phyloP scores from a whole-genome alignment of 1,284 basidiomycete genomes.

The Ustilago bromivora region DNA sequence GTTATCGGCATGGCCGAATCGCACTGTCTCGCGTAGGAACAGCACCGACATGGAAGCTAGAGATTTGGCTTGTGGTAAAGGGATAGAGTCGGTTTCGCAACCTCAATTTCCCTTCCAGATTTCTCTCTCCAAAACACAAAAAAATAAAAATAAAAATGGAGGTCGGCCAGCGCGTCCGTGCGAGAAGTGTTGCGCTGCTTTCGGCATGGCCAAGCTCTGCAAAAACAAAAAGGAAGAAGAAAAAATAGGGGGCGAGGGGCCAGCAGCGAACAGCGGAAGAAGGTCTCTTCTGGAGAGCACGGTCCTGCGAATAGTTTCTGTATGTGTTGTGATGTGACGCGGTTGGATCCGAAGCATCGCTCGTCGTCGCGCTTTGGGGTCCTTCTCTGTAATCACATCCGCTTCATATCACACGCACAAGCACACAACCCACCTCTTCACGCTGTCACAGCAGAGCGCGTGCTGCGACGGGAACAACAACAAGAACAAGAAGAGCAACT shows the following conservation, averaged over 20 bases:
- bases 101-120: neutral
- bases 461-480: neutral
- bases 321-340: neutral
- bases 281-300: conserved; percentile 6
- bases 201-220: neutral
- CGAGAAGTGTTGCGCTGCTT: conserved; percentile 1
- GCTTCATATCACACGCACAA: conserved; percentile 23
- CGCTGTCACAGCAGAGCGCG: conserved; percentile 15
- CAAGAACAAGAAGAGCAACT: neutral
- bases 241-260: conserved; percentile 30
- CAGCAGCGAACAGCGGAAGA: neutral
- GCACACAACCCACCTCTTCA: conserved; percentile 3
- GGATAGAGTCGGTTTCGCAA: neutral
- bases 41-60: no score
- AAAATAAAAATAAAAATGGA: neutral
- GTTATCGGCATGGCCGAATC: no score
- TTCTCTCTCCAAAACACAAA: neutral
- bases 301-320: conserved; percentile 9
- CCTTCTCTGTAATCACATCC: conserved; percentile 32
- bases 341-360: conserved; percentile 5
- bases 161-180: neutral
- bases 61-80: neutral
- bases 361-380: conserved; percentile 9
- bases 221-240: conserved; percentile 6
- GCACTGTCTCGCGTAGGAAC: no score